Conservation (phyloP, 305 asterid species). For the Rubia tinctorum region DNA sequence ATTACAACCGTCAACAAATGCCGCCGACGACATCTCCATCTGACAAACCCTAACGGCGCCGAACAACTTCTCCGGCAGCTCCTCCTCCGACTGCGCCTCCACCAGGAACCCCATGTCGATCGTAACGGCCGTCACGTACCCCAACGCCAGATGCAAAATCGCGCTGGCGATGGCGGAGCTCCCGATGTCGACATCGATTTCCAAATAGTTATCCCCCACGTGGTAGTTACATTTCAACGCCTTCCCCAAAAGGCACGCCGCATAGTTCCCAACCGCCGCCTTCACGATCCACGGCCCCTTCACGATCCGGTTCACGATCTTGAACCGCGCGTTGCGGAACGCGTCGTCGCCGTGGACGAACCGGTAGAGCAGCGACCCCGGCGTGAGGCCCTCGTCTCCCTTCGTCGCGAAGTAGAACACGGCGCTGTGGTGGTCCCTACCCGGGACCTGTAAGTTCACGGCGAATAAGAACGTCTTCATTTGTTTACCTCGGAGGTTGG, state of each 20-base stretch:
- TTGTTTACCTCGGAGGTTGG: slow-evolving; percentile 25
- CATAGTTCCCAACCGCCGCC: slow-evolving; percentile 79
- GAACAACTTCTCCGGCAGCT: slow-evolving; percentile 77
- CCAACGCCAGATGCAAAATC: slow-evolving; percentile 77
- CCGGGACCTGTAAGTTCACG: slow-evolving; percentile 84
- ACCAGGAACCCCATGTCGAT: slow-evolving; percentile 94
- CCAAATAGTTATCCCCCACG: slow-evolving; percentile 64
- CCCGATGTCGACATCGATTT: slow-evolving; percentile 86
- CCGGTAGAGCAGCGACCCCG: slow-evolving; percentile 52
- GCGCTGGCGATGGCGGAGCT: slow-evolving; percentile 89
- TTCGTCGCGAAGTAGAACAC: slow-evolving; percentile 69
- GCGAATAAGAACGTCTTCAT: slow-evolving; percentile 63
- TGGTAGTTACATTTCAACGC: slow-evolving; percentile 73
- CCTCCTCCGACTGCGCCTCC: slow-evolving; percentile 74
- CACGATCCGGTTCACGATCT: slow-evolving; percentile 76
- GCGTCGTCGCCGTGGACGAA: slow-evolving; percentile 75
- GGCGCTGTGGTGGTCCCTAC: slow-evolving; percentile 85
- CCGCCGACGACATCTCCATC: slow-evolving; percentile 88
- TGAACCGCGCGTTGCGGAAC: slow-evolving; percentile 70
- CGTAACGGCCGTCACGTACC: slow-evolving; percentile 75
- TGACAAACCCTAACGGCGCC: slow-evolving; percentile 91
- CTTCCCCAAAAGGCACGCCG: slow-evolving; percentile 83
- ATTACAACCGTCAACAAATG: slow-evolving; percentile 25
- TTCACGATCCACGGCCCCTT: slow-evolving; percentile 96
- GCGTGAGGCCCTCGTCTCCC: slow-evolving; percentile 40